A percentile compares a stretch with the other conserved stretches of the same genome.
These are phyloP conservation scores for Talaromyces sp. DNA, from an alignment of 2,329 filamentous ascomycete genomes.

Conservation along the genomic window DNA sequence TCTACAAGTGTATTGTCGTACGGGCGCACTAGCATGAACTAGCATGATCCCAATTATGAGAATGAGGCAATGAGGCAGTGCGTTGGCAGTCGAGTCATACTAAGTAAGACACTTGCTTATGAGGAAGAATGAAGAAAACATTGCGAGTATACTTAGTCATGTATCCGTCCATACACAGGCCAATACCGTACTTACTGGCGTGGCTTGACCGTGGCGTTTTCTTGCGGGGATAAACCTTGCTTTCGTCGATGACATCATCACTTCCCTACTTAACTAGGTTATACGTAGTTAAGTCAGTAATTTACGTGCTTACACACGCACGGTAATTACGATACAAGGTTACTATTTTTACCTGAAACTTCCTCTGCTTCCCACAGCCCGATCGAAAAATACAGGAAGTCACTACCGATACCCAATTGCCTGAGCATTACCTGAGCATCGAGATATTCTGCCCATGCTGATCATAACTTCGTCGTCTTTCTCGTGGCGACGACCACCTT, in stretches of 20 bases:
- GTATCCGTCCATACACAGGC: background rate
- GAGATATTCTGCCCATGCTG: background rate
- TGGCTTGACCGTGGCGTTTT: background rate
- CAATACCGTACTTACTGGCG: background rate
- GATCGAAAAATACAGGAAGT: background rate
- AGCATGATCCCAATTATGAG: too few relatives aligned
- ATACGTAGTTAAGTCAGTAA: too few relatives aligned
- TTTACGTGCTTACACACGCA: too few relatives aligned
- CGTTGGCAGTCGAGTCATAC: background rate
- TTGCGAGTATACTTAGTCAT: too few relatives aligned
- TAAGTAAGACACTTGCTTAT: too few relatives aligned
- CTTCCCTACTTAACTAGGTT: too few relatives aligned
- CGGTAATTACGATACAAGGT: background rate
- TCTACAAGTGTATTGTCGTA: background rate
- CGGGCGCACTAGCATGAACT: too few relatives aligned
- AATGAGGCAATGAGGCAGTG: background rate
- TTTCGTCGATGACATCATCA: background rate
- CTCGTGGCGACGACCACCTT: background rate
- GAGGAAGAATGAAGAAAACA: too few relatives aligned
- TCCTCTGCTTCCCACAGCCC: background rate
- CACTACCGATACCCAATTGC: background rate
- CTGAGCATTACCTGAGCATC: background rate
- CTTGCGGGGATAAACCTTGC: background rate
- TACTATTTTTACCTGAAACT: background rate
- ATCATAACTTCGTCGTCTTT: background rate